Evolutionary conservation across 495 filamentous ascomycete genomes (phyloP), one percentile per base, ranked within the genome.

Genomic region (Friedmanniomyces endolithicus): DNA sequence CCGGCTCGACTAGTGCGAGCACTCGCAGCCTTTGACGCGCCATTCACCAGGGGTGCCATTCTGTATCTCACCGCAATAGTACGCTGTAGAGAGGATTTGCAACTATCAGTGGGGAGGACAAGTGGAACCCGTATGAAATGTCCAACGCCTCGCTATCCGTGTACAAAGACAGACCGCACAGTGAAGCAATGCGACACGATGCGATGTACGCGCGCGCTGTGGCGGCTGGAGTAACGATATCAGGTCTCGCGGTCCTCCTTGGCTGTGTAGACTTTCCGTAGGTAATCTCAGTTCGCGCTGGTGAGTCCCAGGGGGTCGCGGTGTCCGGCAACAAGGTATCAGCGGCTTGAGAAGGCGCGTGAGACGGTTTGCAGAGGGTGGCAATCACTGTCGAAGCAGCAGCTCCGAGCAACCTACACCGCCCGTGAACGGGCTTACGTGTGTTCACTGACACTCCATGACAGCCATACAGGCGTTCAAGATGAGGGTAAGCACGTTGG

Each of bases 1-100:
- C 31, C 33, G 22, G 58, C 52, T 11, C 58, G 53, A 27, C 40
- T 55, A 20, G 58, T 27, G 23, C 44, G 58, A 17, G 47, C 43
- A 25, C 50, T 57, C 2, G n/a, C 24, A 8, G 43, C 44, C 20
- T 46, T 48, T 2, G 59, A 61, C 7, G 25, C n/a, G 33, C 24
- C 49, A 17, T 20, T 46, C 47, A 8, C 6, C 47, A 50, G 25
- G 29, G 17, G 47, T 2, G 47, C 23, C 47, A 17, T 31, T 14
- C 34, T 50, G 23, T 23, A 11, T 35, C 11, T 14, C 16, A 25
- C 23, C 19, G 47, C 2, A 35, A 14, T 11, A 50, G 24, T 17
- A 50, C 47, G n/a, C 16, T 50, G 47, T 23, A 25, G 23, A 47
- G 2, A 19, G 29, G 34, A 50, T 35, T 8, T 31, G 16, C 14